Evolutionary conservation across 2,329 filamentous ascomycete species (phyloP), one percentile per base, ranked within the genome.

Genomic region (Aureobasidium sp.): DNA sequence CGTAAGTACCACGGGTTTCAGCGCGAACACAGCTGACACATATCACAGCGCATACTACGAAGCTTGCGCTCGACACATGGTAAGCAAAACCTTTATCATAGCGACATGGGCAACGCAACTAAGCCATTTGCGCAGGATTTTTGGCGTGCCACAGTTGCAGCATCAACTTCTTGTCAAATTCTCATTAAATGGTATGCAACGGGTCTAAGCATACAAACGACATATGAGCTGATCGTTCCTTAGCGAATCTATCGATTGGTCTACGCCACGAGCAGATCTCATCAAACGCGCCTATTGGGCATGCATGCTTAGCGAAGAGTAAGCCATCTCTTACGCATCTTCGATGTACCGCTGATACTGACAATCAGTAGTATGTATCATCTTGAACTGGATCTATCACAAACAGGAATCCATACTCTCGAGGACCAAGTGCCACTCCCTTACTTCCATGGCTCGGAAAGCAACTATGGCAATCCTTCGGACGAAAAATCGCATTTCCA

Each of bases 211-310:
- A 12, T 43, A 2, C 15, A 13, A 29, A 77, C 76, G 63, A 27
- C 43, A 39, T 12, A 64, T 20, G 24, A 12, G 12, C 55, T 59
- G 24, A 59, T 13, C 8, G 10, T 15, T 8, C 10, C 4, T 24
- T 55, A 69, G 68, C 62, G 68, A 71, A 48, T 62, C 74, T 0
- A 74, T 78, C 32, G 78, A 81, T 64, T 77, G 82, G 72, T 71
- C 75, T 24, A 78, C 79, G 1, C 71, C 76, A 5, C 75, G 74
- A 48, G 79, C 77, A 13, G 81, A 84, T 66, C 71, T 83, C n/a
- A 75, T 83, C 27, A 80, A 82, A 63, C 77, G 82, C 62, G 74
- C 75, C 1, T 85, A 82, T 64, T 85, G 83, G 83, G 79, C 82
- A 65, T 85, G 82, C 66, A 79, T 79, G 10, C 77, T 84, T 41